Evolutionary conservation across 2,329 filamentous ascomycete genomes (phyloP), one percentile per base, ranked within the genome.

Genomic region (Plenodomus lindquistii): DNA sequence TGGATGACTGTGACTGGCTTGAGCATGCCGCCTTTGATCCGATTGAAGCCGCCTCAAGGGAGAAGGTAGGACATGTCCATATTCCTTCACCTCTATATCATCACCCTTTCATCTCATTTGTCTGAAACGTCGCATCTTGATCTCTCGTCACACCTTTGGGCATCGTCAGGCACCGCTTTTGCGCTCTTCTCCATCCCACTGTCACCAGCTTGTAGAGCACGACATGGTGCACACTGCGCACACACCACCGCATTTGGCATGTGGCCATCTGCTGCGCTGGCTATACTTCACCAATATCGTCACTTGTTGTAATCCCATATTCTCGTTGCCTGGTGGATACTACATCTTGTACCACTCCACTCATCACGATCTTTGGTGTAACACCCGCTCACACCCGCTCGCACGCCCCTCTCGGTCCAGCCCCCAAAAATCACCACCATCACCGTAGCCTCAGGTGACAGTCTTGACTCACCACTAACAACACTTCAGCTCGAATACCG

Each of bases 401-500:
- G 27, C 27, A 31, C 4, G 11, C 15, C 27, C 27, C 27, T 13
- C 11, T 19, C 34, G n/a, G 3, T n/a, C 17, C 34, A 24, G 29
- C n/a, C 44, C 31, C n/a, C n/a, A n/a, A n/a, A 47, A 34, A 34
- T 49, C 55, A 43, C 54, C 41, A 10, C 16, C 31, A 42, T 37
- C 59, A 45, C 61, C 50, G 21, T 37, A 15, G 15, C 10, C 11
- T 13, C 11, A 31, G 9, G 11, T 13, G 11, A 11, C 4, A 31
- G 4, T 13, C 11, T 11, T 15, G 6, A 15, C 27, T 15, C 27
- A 31, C 27, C 11, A 8, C 27, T 31, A 15, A 31, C 27, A 31
- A 15, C 11, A 4, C 27, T 21, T 34, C 65, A 93, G 89, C 84
- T 94, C 64, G 75, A 81, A 47, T 95, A 95, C 73, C 87, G 90